A percentile compares a stretch with the other conserved stretches of the same genome.
Conservation (phyloP, 371 early-diverging fungal species). For the Mortierella sp. region DNA sequence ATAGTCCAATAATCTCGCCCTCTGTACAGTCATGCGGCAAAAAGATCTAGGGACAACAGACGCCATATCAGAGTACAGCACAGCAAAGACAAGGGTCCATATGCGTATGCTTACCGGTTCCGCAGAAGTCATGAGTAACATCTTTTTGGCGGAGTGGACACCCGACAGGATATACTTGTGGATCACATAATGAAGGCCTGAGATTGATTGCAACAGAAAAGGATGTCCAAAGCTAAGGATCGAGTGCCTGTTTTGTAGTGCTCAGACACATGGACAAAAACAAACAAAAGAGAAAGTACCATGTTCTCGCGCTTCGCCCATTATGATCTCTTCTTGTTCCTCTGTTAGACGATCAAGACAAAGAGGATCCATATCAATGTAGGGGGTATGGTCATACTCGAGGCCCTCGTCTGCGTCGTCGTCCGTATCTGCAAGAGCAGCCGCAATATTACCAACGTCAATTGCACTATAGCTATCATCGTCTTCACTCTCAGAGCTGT, state of each 20-base stretch:
- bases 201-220: too few species aligned
- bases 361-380: conserved; percentile 19
- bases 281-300: conserved; percentile 9
- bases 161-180: conserved; percentile 24
- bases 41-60: conserved; percentile 1
- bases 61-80: neutral
- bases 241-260: neutral
- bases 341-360: conserved; percentile 27
- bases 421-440: neutral
- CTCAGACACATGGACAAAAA: neutral
- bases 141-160: conserved; percentile 18
- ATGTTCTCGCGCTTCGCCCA: conserved; percentile 33
- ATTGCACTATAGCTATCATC: conserved; percentile 41
- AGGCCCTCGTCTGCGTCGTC: neutral
- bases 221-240: too few species aligned
- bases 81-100: too few species aligned
- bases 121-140: conserved; percentile 29
- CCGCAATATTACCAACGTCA: conserved; percentile 25
- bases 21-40: conserved; percentile 24
- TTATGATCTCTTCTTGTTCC: conserved; percentile 12
- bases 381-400: neutral
- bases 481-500: conserved; percentile 27
- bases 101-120: too few species aligned
- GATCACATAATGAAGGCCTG: conserved; percentile 32
- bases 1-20: conserved; percentile 62